Percentiles rank a stretch among this genome's conserved stretches.
phyloP scores from a whole-genome alignment of 495 filamentous ascomycete genomes.

The Aspergillus taichungensis region DNA sequence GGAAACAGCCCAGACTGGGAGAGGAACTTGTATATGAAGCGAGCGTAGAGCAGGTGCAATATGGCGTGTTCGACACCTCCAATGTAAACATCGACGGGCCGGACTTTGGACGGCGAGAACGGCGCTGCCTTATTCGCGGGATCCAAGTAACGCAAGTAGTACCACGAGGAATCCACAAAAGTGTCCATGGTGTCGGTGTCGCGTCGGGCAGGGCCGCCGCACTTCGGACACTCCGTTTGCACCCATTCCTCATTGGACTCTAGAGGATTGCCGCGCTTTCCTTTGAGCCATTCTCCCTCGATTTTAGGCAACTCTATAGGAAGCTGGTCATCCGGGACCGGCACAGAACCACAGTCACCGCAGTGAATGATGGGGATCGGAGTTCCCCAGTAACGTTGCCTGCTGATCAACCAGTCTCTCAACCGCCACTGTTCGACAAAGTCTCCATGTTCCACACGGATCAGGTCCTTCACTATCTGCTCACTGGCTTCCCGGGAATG shows the following conservation, averaged over 20 bases:
- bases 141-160: slow-evolving; percentile 73
- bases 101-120: slow-evolving; percentile 49
- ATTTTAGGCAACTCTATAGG: slow-evolving; percentile 70
- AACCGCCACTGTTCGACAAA: slow-evolving; percentile 63
- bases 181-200: slow-evolving; percentile 96
- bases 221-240: slow-evolving; percentile 67
- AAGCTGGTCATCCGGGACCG: slow-evolving; percentile 66
- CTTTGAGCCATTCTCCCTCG: slow-evolving; percentile 55
- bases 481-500: slow-evolving; percentile 53
- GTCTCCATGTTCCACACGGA: slow-evolving; percentile 41
- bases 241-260: slow-evolving; percentile 65
- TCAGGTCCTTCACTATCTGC: slow-evolving; percentile 50
- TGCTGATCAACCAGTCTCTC: slow-evolving; percentile 79
- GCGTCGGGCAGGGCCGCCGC: slow-evolving; percentile 57
- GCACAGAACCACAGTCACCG: slow-evolving; percentile 62
- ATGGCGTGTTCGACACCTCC: slow-evolving; percentile 89
- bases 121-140: slow-evolving; percentile 51
- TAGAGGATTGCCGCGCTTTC: slow-evolving; percentile 68
- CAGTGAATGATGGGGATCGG: slow-evolving; percentile 90
- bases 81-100: slow-evolving; percentile 77
- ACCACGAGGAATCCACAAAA: slow-evolving; percentile 92
- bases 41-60: slow-evolving; percentile 81
- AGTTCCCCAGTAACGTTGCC: slow-evolving; percentile 85
- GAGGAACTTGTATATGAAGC: slow-evolving; percentile 85
- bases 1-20: slow-evolving; percentile 49